phyloP scores from a whole-genome alignment of 2,329 filamentous ascomycete genomes.

The Fusarium praegraminearum region DNA sequence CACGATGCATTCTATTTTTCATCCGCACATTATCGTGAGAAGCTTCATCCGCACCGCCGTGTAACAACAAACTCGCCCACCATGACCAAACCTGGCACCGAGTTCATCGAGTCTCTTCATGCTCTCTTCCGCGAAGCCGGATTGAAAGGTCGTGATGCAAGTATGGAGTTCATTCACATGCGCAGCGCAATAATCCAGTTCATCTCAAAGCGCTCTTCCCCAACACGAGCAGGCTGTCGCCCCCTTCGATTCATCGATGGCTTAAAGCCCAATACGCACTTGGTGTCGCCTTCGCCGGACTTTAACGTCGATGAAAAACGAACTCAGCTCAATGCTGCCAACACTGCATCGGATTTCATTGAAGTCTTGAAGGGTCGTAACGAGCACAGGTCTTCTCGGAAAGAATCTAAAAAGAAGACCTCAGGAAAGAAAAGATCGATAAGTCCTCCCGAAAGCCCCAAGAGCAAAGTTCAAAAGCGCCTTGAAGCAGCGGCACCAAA shows the following conservation, averaged over 20 bases:
- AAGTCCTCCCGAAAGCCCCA: slow-evolving; percentile 14
- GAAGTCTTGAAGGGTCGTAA: slow-evolving; percentile 12
- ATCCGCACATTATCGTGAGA: background rate
- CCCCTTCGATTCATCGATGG: slow-evolving; percentile 40
- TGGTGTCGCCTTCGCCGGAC: slow-evolving; percentile 22
- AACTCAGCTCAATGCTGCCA: slow-evolving; percentile 13
- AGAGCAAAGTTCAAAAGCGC: slow-evolving; percentile 24
- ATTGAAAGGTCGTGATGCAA: background rate
- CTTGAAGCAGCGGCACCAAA: slow-evolving; percentile 7
- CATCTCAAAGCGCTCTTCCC: slow-evolving; percentile 21
- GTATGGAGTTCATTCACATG: slow-evolving; percentile 32
- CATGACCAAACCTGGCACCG: background rate
- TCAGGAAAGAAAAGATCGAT: slow-evolving; percentile 8
- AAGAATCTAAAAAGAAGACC: background rate
- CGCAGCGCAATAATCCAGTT: slow-evolving; percentile 27
- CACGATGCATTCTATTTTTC: background rate
- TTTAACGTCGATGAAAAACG: slow-evolving; percentile 17
- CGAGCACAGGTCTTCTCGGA: slow-evolving; percentile 28
- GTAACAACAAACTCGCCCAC: background rate
- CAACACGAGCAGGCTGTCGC: slow-evolving; percentile 30
- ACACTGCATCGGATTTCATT: slow-evolving; percentile 27
- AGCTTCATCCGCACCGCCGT: background rate
- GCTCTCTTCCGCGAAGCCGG: slow-evolving; percentile 41
- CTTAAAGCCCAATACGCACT: slow-evolving; percentile 9
- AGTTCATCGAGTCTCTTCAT: slow-evolving; percentile 34